These are phyloP conservation scores for Selenicereus undatus DNA, from an alignment of 148 eudicot genomes.

Conservation along the genomic window DNA sequence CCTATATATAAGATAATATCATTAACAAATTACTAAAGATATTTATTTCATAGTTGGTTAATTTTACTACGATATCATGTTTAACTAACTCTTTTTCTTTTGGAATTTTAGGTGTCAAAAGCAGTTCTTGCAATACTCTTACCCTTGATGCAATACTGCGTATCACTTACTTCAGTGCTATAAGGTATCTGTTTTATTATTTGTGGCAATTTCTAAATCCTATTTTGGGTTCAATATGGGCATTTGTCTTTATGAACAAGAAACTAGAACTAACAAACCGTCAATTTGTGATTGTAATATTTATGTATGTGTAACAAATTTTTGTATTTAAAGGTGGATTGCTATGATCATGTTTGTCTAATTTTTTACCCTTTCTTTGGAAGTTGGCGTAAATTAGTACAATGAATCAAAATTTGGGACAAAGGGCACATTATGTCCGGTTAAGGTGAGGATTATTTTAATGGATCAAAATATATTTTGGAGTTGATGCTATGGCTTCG, in stretches of 20 bases:
- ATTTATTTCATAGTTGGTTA: too few species aligned
- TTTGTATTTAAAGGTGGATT: neutral
- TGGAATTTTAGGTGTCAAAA: slow-evolving; percentile 67
- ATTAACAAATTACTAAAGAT: too few species aligned
- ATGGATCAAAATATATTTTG: neutral
- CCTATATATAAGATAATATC: too few species aligned
- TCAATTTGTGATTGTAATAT: too few species aligned
- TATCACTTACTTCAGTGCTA: slow-evolving; percentile 94
- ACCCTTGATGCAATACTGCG: slow-evolving; percentile 82
- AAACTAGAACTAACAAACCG: neutral
- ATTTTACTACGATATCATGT: too few species aligned
- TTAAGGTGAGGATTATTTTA: too few species aligned
- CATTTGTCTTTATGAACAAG: neutral
- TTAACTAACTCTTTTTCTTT: neutral
- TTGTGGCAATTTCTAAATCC: neutral
- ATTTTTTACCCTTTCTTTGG: neutral
- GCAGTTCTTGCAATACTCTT: slow-evolving; percentile 87
- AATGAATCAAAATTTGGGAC: too few species aligned
- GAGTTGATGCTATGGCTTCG: neutral
- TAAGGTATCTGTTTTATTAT: slow-evolving; percentile 46
- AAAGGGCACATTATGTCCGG: neutral
- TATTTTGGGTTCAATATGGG: neutral
- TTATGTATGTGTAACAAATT: neutral
- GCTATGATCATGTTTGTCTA: neutral
- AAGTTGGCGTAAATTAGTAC: too few species aligned